phyloP scores from a whole-genome alignment of 2,329 filamentous ascomycete genomes.

The Diplodia sapinea region DNA sequence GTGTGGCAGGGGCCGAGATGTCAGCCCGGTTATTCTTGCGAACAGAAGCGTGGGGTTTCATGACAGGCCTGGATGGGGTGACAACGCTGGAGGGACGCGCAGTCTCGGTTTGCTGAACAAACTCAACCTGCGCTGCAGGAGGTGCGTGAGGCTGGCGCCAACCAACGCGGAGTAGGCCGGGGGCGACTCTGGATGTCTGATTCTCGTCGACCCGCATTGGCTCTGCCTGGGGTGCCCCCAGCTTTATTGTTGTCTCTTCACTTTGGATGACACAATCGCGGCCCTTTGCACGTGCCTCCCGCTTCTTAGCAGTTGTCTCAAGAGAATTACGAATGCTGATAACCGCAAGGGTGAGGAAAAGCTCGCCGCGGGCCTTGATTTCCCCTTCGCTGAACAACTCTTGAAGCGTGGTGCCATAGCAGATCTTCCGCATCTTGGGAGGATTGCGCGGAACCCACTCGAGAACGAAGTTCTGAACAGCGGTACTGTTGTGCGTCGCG shows the following conservation, averaged over 20 bases:
- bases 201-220: not conserved
- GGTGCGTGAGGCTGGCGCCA: not conserved
- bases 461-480: constrained; percentile 36
- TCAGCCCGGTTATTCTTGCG: not conserved
- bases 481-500: constrained; percentile 36
- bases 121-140: not conserved
- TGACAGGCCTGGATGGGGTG: not conserved
- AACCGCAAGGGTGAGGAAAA: constrained; percentile 17
- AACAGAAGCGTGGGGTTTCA: not conserved
- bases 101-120: too few relatives aligned
- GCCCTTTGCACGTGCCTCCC: not conserved
- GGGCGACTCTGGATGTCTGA: not conserved
- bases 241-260: not conserved
- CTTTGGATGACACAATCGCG: not conserved
- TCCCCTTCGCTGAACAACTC: constrained; percentile 13
- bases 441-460: constrained; percentile 38
- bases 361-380: not conserved
- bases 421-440: not conserved
- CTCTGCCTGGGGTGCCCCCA: not conserved
- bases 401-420: not conserved
- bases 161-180: not conserved
- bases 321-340: constrained; percentile 3
- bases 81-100: too few relatives aligned
- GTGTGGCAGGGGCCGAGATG: not conserved
- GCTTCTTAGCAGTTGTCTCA: not conserved